Conservation (phyloP, 331 rosid species). For the Phaseolus coccineus region DNA sequence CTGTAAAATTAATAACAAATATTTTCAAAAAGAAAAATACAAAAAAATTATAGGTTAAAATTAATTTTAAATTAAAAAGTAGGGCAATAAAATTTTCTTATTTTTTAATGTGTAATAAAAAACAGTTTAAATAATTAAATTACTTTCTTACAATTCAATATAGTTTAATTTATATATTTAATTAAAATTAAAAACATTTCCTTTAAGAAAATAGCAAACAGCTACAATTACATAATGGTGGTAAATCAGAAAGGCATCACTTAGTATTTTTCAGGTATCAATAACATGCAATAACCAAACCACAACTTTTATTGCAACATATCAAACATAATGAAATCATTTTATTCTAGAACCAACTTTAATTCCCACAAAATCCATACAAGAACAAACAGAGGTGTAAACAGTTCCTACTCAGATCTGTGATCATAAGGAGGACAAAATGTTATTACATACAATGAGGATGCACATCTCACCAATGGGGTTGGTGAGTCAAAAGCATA, state of each 20-base stretch:
- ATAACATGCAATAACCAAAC: slow-evolving; percentile 4
- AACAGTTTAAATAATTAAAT: too few species aligned
- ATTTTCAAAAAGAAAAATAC: too few species aligned
- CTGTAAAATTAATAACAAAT: too few species aligned
- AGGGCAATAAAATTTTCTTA: too few species aligned
- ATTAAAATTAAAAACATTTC: too few species aligned
- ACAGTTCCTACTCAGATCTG: slow-evolving; percentile 32
- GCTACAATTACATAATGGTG: not conserved
- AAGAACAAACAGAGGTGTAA: not conserved
- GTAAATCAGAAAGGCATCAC: not conserved
- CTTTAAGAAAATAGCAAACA: not conserved
- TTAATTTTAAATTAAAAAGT: too few species aligned
- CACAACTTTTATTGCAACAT: slow-evolving; percentile 5
- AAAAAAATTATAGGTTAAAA: too few species aligned
- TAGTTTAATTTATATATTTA: too few species aligned
- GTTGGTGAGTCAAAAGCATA: slow-evolving; percentile 81
- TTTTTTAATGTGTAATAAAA: too few species aligned
- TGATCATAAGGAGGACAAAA: slow-evolving; percentile 65
- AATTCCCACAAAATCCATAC: not conserved
- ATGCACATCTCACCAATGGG: slow-evolving; percentile 71
- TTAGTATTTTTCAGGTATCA: not conserved
- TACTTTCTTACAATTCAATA: too few species aligned
- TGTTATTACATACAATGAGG: slow-evolving; percentile 61
- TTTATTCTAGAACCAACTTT: slow-evolving; percentile 28
- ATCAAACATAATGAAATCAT: slow-evolving; percentile 25